Percentiles rank a stretch among this genome's conserved stretches.
Evolutionary conservation across 441 rosid genomes (phyloP).

Genomic region (Erodium moschatum): DNA sequence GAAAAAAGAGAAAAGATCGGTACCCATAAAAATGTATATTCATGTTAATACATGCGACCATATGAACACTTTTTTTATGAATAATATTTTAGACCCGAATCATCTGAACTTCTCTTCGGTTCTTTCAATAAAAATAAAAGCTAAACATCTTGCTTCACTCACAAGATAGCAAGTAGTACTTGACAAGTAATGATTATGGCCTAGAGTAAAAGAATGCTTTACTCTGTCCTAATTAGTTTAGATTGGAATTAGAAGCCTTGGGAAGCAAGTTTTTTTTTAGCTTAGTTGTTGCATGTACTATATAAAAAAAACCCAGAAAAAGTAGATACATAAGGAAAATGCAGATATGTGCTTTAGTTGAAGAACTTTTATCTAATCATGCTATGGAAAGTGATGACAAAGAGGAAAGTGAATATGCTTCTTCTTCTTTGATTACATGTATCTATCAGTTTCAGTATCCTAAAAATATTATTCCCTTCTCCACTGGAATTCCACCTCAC

Average conservation of each 20-base stretch:
- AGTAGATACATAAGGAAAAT: constrained; percentile 18
- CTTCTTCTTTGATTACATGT: constrained; percentile 33
- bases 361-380: constrained; percentile 64
- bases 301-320: constrained; percentile 13
- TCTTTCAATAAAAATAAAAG: background rate
- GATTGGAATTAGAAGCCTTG: constrained; percentile 26
- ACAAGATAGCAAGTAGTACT: background rate
- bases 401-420: constrained; percentile 70
- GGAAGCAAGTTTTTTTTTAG: constrained; percentile 28
- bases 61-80: background rate
- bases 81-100: background rate
- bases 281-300: constrained; percentile 1
- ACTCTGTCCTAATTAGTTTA: background rate
- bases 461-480: constrained; percentile 18
- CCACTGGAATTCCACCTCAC: constrained; percentile 31
- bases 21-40: background rate
- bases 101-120: background rate
- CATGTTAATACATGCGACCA: background rate
- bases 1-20: too few relatives aligned
- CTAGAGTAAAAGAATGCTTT: background rate
- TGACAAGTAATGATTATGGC: background rate
- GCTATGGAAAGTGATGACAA: constrained; percentile 82
- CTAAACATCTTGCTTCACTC: background rate
- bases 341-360: constrained; percentile 26
- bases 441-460: background rate